Evolutionary conservation across 257 asterid species (phyloP), one percentile per base, ranked within the genome.

Genomic region (Eustoma russellianum): DNA sequence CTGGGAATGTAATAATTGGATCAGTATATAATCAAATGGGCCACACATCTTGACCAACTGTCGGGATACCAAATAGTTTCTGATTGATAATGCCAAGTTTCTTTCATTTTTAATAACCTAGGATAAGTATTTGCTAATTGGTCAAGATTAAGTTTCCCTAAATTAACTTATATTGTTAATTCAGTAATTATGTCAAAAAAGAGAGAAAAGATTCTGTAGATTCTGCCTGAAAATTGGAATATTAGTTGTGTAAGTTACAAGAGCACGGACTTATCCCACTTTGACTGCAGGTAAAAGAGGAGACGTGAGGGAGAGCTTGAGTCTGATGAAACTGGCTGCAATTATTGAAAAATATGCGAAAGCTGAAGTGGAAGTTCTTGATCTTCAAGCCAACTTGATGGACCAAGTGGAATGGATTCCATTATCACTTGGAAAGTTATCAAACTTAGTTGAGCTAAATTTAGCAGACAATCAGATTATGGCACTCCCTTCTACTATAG

Each of bases 351-450:
- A 61, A 17, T 62, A 62, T 34, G 83, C 75, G 8, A 74, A 74
- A 76, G 69, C 60, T 3, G 76, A 74, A 58, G 82, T 70, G 28
- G 64, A 49, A 19, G 43, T 77, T 65, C 67, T 89, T 57, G 77
- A 89, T 79, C 85, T 89, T 53, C 74, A 53, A 60, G 86, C 84
- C 47, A 85, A 66, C 62, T 71, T 89, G 67, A 71, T 74, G 85
- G 87, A 79, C 63, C 83, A 81, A 66, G 56, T 85, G 40, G 97
- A 89, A 65, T 89, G 97, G 97, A 85, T 89, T 63, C 97, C 97
- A 10, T 47, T 75, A 12, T 77, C 95, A 17, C 74, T 89, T 48
- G 97, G 95, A 17, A 89, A 81, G 76, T 71, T 89, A 65, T 73
- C 64, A 1, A 55, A 73, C 55, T 65, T 85, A 15, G 51, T 77